A percentile compares a stretch with the other conserved stretches of the same genome.
Conservation (phyloP, 1,284 basidiomycete species). For the Puccinia sorghi region DNA sequence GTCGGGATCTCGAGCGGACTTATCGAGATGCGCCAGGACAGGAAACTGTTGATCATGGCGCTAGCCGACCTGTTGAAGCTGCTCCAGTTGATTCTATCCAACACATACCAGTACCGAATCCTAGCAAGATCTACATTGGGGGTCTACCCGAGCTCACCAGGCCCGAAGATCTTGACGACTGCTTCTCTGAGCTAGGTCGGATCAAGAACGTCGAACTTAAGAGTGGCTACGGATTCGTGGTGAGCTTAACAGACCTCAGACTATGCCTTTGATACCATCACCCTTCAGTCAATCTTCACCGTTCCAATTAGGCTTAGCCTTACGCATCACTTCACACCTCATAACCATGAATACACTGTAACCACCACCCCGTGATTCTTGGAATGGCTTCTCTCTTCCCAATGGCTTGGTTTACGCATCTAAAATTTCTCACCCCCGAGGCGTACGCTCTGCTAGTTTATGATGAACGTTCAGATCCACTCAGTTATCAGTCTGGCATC, state of each 20-base stretch:
- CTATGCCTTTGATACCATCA: not conserved
- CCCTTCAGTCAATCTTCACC: not conserved
- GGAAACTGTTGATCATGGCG: not conserved
- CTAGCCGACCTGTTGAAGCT: constrained; percentile 1
- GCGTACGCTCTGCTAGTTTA: not conserved
- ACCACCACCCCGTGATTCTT: not conserved
- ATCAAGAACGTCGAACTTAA: constrained; percentile 76
- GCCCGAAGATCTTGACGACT: constrained; percentile 74
- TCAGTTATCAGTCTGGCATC: not conserved
- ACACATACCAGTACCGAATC: constrained; percentile 60
- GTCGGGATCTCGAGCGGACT: not conserved
- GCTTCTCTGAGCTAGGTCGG: constrained; percentile 77
- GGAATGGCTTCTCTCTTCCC: not conserved
- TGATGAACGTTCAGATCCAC: not conserved
- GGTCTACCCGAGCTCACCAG: constrained; percentile 79
- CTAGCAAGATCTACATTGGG: constrained; percentile 84
- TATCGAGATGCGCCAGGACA: constrained; percentile 3
- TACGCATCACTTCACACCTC: not conserved
- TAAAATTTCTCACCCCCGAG: not conserved
- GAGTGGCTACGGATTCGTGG: constrained; percentile 62
- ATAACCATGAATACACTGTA: not conserved
- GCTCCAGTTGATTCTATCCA: not conserved
- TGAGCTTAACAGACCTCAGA: constrained; percentile 44
- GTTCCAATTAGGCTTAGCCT: constrained; percentile 50
- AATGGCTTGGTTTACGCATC: not conserved